Percentiles rank a stretch among this genome's conserved stretches.
Conservation (phyloP, 140 eudicot genomes). For the Anethum foeniculum region DNA sequence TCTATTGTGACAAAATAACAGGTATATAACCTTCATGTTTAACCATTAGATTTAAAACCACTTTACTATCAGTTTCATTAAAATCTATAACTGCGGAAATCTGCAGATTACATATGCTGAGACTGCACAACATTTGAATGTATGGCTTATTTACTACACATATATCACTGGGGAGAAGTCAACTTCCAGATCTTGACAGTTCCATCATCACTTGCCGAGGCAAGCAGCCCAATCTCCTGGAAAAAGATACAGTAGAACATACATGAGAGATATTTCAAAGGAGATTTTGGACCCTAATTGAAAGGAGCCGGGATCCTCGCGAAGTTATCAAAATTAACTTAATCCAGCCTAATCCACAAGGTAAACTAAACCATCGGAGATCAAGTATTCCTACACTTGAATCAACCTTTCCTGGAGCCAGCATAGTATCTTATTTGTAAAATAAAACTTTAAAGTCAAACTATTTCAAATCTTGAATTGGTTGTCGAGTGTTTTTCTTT, state of each 20-base stretch:
- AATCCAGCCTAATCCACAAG: neutral
- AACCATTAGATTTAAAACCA: neutral
- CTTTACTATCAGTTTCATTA: neutral
- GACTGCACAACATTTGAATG: neutral
- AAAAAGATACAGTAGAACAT: neutral
- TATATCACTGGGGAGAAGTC: constrained; percentile 20
- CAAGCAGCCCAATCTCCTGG: constrained; percentile 61
- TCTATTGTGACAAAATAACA: neutral
- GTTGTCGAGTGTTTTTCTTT: neutral
- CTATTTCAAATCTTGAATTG: neutral
- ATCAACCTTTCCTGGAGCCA: neutral
- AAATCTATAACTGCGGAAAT: neutral
- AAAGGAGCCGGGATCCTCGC: neutral
- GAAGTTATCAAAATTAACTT: neutral
- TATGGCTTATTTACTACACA: neutral
- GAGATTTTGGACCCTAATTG: neutral
- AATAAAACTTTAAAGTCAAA: neutral
- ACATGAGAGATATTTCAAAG: neutral
- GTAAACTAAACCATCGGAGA: neutral
- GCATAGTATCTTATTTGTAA: neutral
- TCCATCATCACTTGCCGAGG: constrained; percentile 81
- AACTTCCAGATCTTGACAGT: constrained; percentile 73
- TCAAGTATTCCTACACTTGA: neutral
- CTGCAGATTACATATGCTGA: neutral
- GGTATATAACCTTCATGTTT: too few species aligned